Conservation (phyloP, 768 basidiomycete species). For the Floccularia luteovirens region DNA sequence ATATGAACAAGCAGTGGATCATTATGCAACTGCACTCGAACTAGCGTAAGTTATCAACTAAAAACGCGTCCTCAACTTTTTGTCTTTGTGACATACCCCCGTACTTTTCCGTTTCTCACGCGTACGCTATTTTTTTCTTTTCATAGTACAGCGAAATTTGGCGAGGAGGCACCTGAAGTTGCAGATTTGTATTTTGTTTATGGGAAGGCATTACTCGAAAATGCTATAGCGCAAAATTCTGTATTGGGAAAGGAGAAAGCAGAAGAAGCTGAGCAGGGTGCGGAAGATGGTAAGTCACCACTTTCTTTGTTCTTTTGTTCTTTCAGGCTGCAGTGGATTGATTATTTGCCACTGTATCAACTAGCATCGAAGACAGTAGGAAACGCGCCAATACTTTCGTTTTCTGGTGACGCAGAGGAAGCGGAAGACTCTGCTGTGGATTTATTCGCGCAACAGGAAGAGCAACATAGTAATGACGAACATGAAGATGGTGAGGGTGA, state of each 20-base stretch:
- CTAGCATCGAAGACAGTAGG: conserved; percentile 25
- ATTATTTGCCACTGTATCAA: conserved; percentile 6
- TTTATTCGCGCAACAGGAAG: conserved; percentile 50
- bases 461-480: conserved; percentile 37
- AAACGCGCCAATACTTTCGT: conserved; percentile 62
- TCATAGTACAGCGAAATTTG: conserved; percentile 60
- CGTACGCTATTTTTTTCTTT: conserved; percentile 4
- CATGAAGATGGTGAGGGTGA: conserved; percentile 48
- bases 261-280: conserved; percentile 30
- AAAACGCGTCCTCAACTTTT: conserved; percentile 17
- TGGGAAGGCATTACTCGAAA: conserved; percentile 89
- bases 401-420: conserved; percentile 73
- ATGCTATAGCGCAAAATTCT: conserved; percentile 77
- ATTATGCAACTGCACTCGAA: conserved; percentile 82
- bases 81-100: conserved; percentile 2
- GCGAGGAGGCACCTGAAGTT: conserved; percentile 75
- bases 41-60: conserved; percentile 76
- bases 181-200: conserved; percentile 89
- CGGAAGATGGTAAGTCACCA: conserved; percentile 26
- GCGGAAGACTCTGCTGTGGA: conserved; percentile 49
- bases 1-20: conserved; percentile 79
- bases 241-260: conserved; percentile 88
- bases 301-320: neutral
- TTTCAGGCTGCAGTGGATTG: conserved; percentile 15
- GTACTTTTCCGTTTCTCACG: conserved; percentile 2